Percentiles rank a stretch among this genome's conserved stretches.
These are phyloP conservation scores for Quambalaria eucalypti DNA, from an alignment of 1,284 basidiomycete genomes.

Conservation along the genomic window DNA sequence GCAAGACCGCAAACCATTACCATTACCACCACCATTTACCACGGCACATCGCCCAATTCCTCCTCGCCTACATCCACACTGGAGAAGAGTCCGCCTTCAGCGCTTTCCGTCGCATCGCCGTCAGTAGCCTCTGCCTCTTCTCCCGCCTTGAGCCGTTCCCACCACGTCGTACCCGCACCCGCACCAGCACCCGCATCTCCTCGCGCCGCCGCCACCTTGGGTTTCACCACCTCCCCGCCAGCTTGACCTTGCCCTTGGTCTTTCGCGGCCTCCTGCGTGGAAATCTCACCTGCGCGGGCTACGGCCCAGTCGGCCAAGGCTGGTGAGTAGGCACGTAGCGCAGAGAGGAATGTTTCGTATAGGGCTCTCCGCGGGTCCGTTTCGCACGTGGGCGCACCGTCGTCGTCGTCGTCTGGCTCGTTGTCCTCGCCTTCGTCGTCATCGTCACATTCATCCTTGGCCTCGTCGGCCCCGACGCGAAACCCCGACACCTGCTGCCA, in stretches of 20 bases:
- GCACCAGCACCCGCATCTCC: not conserved
- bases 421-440: constrained; percentile 17
- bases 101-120: not conserved
- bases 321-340: not conserved
- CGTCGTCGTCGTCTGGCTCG: constrained; percentile 21
- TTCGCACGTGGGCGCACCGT: constrained; percentile 18
- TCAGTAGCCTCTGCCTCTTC: not conserved
- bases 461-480: constrained; percentile 24
- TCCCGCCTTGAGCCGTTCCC: not conserved
- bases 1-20: too few relatives aligned
- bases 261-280: not conserved
- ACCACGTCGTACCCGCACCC: not conserved
- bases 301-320: not conserved
- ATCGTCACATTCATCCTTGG: constrained; percentile 19
- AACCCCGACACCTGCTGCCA: constrained; percentile 50
- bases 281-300: not conserved
- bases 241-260: not conserved
- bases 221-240: not conserved
- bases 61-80: not conserved
- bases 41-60: not conserved
- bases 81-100: not conserved
- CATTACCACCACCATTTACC: too few relatives aligned
- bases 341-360: not conserved
- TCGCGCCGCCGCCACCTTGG: not conserved
- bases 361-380: not conserved